Conservation (phyloP, 2,329 filamentous ascomycete genomes). For the Paraphoma sp. region DNA sequence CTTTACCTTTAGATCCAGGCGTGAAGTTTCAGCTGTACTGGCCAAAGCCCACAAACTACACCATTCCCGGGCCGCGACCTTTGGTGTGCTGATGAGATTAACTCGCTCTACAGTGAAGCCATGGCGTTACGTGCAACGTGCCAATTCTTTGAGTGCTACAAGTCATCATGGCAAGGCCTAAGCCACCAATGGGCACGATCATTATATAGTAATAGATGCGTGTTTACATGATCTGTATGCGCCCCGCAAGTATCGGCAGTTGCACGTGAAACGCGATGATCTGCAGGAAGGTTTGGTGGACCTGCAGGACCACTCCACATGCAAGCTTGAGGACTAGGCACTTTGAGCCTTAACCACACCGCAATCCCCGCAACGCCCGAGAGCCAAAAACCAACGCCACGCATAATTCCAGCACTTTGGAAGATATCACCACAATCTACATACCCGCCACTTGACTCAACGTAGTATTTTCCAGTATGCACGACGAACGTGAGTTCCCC, state of each 20-base stretch:
- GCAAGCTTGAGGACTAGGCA: slow-evolving; percentile 1
- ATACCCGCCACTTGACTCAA: not conserved
- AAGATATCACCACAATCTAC: slow-evolving; percentile 2
- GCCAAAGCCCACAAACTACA: slow-evolving; percentile 49
- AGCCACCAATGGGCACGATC: not conserved
- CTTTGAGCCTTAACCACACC: slow-evolving; percentile 1
- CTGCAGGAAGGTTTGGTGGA: slow-evolving; percentile 9
- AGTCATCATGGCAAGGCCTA: too few relatives aligned
- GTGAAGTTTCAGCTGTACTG: slow-evolving; percentile 44
- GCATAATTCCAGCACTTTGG: slow-evolving; percentile 10
- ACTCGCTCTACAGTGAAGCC: not conserved
- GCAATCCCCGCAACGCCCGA: not conserved
- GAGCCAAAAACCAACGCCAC: not conserved
- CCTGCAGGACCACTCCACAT: slow-evolving; percentile 17
- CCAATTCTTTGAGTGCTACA: too few relatives aligned
- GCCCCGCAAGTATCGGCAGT: slow-evolving; percentile 9
- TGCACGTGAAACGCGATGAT: slow-evolving; percentile 6
- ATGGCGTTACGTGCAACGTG: too few relatives aligned
- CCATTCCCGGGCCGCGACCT: slow-evolving; percentile 53
- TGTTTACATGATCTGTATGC: not conserved
- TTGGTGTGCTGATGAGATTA: not conserved
- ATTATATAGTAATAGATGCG: not conserved
- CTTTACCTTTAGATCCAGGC: slow-evolving; percentile 23
- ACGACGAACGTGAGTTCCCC: slow-evolving; percentile 45
- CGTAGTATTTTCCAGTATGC: slow-evolving; percentile 24